phyloP scores from a whole-genome alignment of 225 moss, liverwort and hornwort species.

The Physcomitrium patens region DNA sequence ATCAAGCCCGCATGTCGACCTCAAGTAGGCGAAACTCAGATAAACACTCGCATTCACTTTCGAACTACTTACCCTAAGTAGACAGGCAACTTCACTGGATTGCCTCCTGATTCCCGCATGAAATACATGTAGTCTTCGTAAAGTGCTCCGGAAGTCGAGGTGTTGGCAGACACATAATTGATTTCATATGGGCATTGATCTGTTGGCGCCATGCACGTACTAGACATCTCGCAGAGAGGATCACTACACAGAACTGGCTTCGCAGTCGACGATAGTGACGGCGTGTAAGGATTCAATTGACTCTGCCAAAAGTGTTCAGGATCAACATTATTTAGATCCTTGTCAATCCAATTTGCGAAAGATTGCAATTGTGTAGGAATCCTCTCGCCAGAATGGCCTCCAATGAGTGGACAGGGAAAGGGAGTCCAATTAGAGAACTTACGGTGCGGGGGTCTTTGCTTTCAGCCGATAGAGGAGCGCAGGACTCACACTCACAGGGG shows the following conservation, averaged over 20 bases:
- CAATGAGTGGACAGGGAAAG: not conserved
- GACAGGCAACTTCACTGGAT: slow-evolving; percentile 42
- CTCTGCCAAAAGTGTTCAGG: slow-evolving; percentile 37
- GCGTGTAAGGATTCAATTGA: slow-evolving; percentile 40
- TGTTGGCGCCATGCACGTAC: slow-evolving; percentile 30
- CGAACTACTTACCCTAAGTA: slow-evolving; percentile 62
- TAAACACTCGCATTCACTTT: too few relatives aligned
- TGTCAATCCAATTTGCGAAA: not conserved
- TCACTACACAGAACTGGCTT: slow-evolving; percentile 48
- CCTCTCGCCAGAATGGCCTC: not conserved
- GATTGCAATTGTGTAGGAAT: not conserved
- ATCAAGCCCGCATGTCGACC: not conserved
- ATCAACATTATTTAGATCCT: not conserved
- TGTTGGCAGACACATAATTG: slow-evolving; percentile 72
- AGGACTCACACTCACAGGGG: slow-evolving; percentile 85
- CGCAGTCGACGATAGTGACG: slow-evolving; percentile 46
- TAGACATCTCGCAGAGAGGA: slow-evolving; percentile 31
- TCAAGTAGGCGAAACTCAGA: not conserved
- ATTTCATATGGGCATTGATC: slow-evolving; percentile 66
- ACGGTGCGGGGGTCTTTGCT: slow-evolving; percentile 60
- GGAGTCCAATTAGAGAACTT: slow-evolving; percentile 23
- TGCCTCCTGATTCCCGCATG: slow-evolving; percentile 47
- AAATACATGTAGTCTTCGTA: slow-evolving; percentile 76
- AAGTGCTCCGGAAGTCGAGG: slow-evolving; percentile 68
- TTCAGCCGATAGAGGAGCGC: slow-evolving; percentile 68